Conservation (phyloP, 345 rosid genomes). For the Acer negundo region DNA sequence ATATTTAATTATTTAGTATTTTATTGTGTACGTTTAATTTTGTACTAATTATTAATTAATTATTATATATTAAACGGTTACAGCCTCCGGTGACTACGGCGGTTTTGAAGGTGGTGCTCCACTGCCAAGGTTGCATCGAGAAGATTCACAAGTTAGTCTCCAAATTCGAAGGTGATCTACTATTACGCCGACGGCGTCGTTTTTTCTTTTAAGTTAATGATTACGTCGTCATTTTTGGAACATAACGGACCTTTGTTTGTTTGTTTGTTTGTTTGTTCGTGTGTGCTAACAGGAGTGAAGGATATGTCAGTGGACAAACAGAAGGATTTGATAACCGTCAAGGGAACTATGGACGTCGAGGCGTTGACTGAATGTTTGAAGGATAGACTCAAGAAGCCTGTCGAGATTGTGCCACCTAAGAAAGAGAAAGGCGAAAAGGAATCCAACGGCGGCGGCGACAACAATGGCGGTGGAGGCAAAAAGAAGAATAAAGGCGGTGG, state of each 20-base stretch:
- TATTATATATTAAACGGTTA: background rate
- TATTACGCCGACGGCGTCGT: background rate
- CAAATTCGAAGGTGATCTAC: slow-evolving; percentile 56
- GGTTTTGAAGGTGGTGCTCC: slow-evolving; percentile 58
- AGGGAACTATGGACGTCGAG: slow-evolving; percentile 71
- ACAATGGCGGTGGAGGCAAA: slow-evolving; percentile 23
- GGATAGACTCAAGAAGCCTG: slow-evolving; percentile 59
- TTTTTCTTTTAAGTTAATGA: no score
- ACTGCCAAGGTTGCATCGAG: slow-evolving; percentile 76
- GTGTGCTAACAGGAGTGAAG: slow-evolving; percentile 51
- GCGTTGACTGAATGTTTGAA: slow-evolving; percentile 45
- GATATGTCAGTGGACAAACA: slow-evolving; percentile 44
- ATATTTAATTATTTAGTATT: background rate
- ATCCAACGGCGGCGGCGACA: slow-evolving; percentile 11
- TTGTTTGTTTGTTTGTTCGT: no score
- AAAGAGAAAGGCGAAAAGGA: slow-evolving; percentile 51
- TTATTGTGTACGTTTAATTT: no score
- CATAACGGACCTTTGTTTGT: no score
- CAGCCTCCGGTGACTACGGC: slow-evolving; percentile 66
- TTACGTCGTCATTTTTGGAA: no score
- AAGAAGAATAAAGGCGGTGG: slow-evolving; percentile 25
- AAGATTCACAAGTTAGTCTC: slow-evolving; percentile 53
- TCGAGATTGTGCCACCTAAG: slow-evolving; percentile 66
- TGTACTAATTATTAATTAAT: background rate
- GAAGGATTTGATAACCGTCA: slow-evolving; percentile 69